Conservation (phyloP, 371 early-diverging fungal species). For the Rhizopus arrhizus region DNA sequence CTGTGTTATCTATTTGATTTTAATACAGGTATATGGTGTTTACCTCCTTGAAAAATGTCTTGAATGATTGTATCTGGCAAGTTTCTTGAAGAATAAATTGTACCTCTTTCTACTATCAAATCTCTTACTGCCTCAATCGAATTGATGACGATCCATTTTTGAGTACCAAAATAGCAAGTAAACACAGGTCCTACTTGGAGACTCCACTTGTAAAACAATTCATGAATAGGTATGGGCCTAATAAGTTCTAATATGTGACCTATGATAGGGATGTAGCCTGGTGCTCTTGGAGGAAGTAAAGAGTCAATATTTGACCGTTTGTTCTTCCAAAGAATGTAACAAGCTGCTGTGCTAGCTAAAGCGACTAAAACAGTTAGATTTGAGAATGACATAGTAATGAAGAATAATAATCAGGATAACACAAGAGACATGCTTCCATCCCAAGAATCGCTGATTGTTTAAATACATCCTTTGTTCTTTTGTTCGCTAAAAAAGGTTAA, state of each 20-base stretch:
- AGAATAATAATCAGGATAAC: background rate
- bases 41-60: conserved; percentile 47
- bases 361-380: background rate
- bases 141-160: conserved; percentile 49
- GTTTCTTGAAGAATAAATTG: conserved; percentile 50
- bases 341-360: background rate
- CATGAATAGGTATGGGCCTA: conserved; percentile 31
- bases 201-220: conserved; percentile 47
- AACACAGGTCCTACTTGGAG: conserved; percentile 38
- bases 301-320: background rate
- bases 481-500: conserved; percentile 12
- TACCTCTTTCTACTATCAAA: conserved; percentile 43
- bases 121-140: conserved; percentile 36
- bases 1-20: background rate
- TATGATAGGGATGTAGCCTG: conserved; percentile 41
- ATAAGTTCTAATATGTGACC: conserved; percentile 40
- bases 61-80: conserved; percentile 38
- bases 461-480: conserved; percentile 3
- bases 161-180: conserved; percentile 43
- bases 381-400: background rate
- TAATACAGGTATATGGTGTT: background rate
- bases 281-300: conserved; percentile 39
- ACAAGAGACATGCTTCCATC: background rate
- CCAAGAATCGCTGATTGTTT: background rate
- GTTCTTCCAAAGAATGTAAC: conserved; percentile 3